A percentile compares a stretch with the other conserved stretches of the same genome.
Evolutionary conservation across 768 basidiomycete genomes (phyloP).

Genomic region (Tricholoma sp.): DNA sequence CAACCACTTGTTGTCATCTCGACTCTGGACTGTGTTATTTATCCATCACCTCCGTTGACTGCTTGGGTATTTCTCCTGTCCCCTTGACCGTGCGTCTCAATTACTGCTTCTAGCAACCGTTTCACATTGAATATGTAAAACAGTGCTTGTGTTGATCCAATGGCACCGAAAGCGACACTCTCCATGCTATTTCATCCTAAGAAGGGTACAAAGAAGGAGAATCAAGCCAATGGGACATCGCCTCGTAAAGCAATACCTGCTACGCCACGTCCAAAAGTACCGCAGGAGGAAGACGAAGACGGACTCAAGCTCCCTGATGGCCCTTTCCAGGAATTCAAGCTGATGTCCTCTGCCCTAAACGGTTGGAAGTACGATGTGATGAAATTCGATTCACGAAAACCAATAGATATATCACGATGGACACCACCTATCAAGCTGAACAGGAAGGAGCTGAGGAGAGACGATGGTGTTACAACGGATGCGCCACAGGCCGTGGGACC

Average conservation of each 20-base stretch:
- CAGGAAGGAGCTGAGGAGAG: slow-evolving; percentile 71
- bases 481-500: slow-evolving; percentile 55
- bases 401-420: slow-evolving; percentile 68
- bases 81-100: slow-evolving; percentile 10
- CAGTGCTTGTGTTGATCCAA: slow-evolving; percentile 16
- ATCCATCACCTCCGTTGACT: not conserved
- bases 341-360: slow-evolving; percentile 75
- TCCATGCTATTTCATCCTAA: slow-evolving; percentile 65
- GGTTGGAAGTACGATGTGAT: slow-evolving; percentile 92
- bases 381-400: slow-evolving; percentile 80
- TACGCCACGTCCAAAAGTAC: slow-evolving; percentile 34
- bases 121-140: slow-evolving; percentile 8
- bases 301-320: slow-evolving; percentile 56
- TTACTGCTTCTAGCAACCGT: slow-evolving; percentile 10
- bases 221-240: slow-evolving; percentile 19
- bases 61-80: not conserved
- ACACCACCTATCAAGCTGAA: slow-evolving; percentile 78
- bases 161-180: slow-evolving; percentile 39
- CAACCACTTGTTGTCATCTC: not conserved
- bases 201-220: slow-evolving; percentile 42
- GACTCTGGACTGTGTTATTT: not conserved
- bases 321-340: slow-evolving; percentile 69
- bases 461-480: slow-evolving; percentile 28
- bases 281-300: slow-evolving; percentile 38
- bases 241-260: slow-evolving; percentile 35